Conservation (phyloP, 1,284 basidiomycete genomes). For the Gomphus sp. region DNA sequence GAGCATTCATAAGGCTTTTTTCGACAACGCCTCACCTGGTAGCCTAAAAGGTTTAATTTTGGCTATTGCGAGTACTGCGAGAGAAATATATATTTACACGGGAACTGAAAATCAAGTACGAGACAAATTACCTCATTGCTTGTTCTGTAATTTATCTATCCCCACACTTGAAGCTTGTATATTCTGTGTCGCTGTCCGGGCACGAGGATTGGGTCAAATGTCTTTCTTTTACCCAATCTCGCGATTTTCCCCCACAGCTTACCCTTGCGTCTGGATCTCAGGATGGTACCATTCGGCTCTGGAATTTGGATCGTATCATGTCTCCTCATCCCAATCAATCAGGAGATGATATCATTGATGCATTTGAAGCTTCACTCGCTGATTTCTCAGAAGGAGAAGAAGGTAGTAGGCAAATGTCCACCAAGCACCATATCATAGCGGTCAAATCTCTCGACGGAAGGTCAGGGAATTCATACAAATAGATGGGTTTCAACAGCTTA, state of each 20-base stretch:
- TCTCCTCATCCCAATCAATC: neutral
- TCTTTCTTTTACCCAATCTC: conserved; percentile 52
- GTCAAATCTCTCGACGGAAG: conserved; percentile 43
- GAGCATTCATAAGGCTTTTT: conserved; percentile 11
- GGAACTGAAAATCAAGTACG: conserved; percentile 48
- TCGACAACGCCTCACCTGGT: neutral
- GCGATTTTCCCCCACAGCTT: conserved; percentile 28
- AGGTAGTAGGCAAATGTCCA: conserved; percentile 74
- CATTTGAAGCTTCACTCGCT: conserved; percentile 76
- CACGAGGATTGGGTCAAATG: conserved; percentile 93
- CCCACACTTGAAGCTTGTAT: conserved; percentile 38
- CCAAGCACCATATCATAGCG: conserved; percentile 71
- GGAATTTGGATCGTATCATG: conserved; percentile 58
- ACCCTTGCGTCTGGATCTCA: conserved; percentile 86
- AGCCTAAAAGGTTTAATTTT: conserved; percentile 51
- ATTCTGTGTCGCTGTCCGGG: conserved; percentile 60
- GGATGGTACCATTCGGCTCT: conserved; percentile 84
- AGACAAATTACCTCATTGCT: neutral
- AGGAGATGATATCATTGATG: conserved; percentile 57
- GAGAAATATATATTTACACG: conserved; percentile 68
- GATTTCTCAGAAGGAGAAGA: conserved; percentile 58
- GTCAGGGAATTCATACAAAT: conserved; percentile 26
- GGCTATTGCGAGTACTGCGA: conserved; percentile 71
- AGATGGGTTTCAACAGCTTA: conserved; percentile 9
- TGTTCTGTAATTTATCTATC: neutral